These are phyloP conservation scores for Pleurotus cornucopiae DNA, from an alignment of 768 basidiomycete species.

Conservation along the genomic window DNA sequence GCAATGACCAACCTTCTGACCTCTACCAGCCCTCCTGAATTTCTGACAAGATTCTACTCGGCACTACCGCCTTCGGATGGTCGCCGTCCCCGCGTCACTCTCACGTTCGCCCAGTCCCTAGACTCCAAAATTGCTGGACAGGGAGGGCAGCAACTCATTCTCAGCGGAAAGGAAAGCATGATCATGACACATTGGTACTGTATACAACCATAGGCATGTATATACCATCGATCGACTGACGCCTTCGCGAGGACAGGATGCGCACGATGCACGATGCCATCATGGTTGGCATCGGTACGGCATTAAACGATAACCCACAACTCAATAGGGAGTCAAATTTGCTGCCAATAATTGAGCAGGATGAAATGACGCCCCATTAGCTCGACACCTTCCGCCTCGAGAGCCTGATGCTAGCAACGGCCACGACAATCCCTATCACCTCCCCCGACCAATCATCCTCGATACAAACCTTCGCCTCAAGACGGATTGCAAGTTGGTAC, in stretches of 20 bases:
- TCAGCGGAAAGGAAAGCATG: conserved; percentile 88
- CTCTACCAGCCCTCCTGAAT: conserved; percentile 17
- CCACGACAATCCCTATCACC: conserved; percentile 29
- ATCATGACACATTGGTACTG: conserved; percentile 89
- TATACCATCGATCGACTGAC: neutral
- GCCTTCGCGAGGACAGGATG: conserved; percentile 51
- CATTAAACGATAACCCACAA: conserved; percentile 89
- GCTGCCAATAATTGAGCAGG: neutral
- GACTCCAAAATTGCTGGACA: conserved; percentile 86
- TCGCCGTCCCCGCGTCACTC: conserved; percentile 59
- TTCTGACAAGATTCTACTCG: conserved; percentile 20
- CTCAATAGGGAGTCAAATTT: conserved; percentile 66
- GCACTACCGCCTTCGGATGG: conserved; percentile 14
- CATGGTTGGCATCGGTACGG: conserved; percentile 85
- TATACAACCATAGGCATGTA: conserved; percentile 1
- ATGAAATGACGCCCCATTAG: conserved; percentile 25
- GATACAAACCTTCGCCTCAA: conserved; percentile 72
- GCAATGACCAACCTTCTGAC: neutral
- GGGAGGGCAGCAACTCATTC: conserved; percentile 66
- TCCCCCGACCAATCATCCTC: conserved; percentile 83
- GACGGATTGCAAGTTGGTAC: conserved; percentile 63
- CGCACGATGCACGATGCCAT: conserved; percentile 91
- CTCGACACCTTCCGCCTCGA: conserved; percentile 49
- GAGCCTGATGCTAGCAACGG: conserved; percentile 18
- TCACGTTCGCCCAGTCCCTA: conserved; percentile 83